These are phyloP conservation scores for Penicillium hordei DNA, from an alignment of 2,329 filamentous ascomycete genomes.

Conservation along the genomic window DNA sequence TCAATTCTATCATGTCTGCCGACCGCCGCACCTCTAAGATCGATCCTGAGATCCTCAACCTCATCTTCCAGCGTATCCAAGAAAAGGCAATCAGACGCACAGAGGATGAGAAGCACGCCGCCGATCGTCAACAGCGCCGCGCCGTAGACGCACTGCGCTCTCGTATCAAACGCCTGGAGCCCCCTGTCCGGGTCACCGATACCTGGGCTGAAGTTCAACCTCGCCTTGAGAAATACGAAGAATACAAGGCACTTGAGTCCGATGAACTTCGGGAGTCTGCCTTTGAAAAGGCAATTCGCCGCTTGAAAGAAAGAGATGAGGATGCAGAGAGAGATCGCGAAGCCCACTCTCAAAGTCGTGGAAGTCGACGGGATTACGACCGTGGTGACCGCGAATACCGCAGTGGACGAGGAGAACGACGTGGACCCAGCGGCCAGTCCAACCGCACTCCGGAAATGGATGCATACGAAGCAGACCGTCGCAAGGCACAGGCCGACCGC, in stretches of 20 bases:
- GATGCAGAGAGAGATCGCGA: slow-evolving; percentile 66
- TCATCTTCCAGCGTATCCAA: slow-evolving; percentile 84
- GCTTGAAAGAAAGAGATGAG: slow-evolving; percentile 87
- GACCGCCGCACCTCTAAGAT: slow-evolving; percentile 87
- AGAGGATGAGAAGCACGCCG: slow-evolving; percentile 78
- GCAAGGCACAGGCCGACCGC: slow-evolving; percentile 88
- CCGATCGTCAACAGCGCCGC: slow-evolving; percentile 81
- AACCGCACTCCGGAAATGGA: slow-evolving; percentile 91
- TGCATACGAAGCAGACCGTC: slow-evolving; percentile 90
- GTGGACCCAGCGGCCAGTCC: slow-evolving; percentile 53
- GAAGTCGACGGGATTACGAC: slow-evolving; percentile 52
- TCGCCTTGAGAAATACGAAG: slow-evolving; percentile 75
- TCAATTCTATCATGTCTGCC: slow-evolving; percentile 75
- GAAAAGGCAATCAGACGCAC: slow-evolving; percentile 80
- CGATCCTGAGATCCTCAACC: slow-evolving; percentile 71
- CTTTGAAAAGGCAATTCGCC: slow-evolving; percentile 88
- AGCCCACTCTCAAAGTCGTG: slow-evolving; percentile 47
- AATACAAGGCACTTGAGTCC: slow-evolving; percentile 77
- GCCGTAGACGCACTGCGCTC: slow-evolving; percentile 82
- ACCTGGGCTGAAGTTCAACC: slow-evolving; percentile 85
- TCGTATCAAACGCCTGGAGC: slow-evolving; percentile 85
- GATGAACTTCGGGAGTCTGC: slow-evolving; percentile 80
- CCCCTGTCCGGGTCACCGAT: slow-evolving; percentile 73
- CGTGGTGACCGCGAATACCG: slow-evolving; percentile 61
- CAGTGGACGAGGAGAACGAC: slow-evolving; percentile 42